Conservation (phyloP, 495 filamentous ascomycete genomes). For the Aspergillus kassunensis region DNA sequence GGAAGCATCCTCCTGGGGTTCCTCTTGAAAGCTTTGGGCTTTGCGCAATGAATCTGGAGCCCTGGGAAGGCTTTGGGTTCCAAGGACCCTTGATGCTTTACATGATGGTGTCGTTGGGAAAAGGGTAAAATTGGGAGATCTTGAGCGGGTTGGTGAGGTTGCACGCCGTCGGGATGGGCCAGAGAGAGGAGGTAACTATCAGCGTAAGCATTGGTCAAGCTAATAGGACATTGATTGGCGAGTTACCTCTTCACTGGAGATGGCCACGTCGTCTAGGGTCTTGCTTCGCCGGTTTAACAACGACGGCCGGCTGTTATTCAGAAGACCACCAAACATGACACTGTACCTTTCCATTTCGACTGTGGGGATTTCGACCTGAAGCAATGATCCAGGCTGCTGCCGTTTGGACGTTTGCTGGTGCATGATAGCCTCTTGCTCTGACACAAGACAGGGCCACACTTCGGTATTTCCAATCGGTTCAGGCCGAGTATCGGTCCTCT, state of each 20-base stretch:
- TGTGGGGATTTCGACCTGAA: slow-evolving; percentile 78
- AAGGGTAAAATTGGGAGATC: slow-evolving; percentile 58
- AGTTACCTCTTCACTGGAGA: slow-evolving; percentile 42
- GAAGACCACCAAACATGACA: slow-evolving; percentile 84
- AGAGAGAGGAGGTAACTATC: background rate
- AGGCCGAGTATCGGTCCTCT: background rate
- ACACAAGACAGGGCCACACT: slow-evolving; percentile 30
- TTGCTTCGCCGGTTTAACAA: slow-evolving; percentile 66
- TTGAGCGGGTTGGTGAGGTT: slow-evolving; percentile 56
- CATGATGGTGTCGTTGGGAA: slow-evolving; percentile 52
- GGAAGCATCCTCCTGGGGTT: background rate
- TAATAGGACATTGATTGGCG: no score
- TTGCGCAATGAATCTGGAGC: slow-evolving; percentile 42
- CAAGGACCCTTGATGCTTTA: slow-evolving; percentile 35
- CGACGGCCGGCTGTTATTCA: slow-evolving; percentile 46
- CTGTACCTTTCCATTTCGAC: slow-evolving; percentile 85
- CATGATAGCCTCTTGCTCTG: slow-evolving; percentile 12
- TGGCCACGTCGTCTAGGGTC: slow-evolving; percentile 57
- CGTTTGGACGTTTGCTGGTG: slow-evolving; percentile 1
- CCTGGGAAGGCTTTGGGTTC: slow-evolving; percentile 32
- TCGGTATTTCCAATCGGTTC: slow-evolving; percentile 20
- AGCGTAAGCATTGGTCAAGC: slow-evolving; percentile 1
- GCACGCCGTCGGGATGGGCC: slow-evolving; percentile 43
- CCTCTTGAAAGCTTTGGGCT: slow-evolving; percentile 7
- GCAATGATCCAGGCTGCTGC: slow-evolving; percentile 20